Conservation (phyloP, 441 rosid genomes). For the Croton laevigatus region DNA sequence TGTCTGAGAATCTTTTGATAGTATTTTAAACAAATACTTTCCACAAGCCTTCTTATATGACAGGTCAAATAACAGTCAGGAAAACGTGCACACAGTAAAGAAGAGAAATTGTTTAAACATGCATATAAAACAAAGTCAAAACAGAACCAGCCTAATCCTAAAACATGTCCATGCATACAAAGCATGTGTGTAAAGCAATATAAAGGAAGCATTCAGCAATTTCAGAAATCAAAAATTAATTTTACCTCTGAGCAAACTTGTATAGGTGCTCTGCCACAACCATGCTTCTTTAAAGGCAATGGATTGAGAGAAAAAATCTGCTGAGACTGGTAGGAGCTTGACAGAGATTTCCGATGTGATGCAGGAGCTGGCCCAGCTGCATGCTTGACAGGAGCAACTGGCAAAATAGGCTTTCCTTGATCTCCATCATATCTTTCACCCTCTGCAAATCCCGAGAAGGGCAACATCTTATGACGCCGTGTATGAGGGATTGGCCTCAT, state of each 20-base stretch:
- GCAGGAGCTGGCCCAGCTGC: constrained; percentile 49
- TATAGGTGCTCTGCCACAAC: constrained; percentile 95
- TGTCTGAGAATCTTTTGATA: neutral
- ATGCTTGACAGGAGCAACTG: constrained; percentile 62
- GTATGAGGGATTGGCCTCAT: constrained; percentile 92
- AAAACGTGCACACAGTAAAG: neutral
- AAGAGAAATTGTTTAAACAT: too few species aligned
- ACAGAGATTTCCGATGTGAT: constrained; percentile 66
- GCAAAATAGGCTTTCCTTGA: constrained; percentile 59
- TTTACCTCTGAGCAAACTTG: constrained; percentile 94
- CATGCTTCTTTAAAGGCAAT: constrained; percentile 90
- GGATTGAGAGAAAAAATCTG: constrained; percentile 91
- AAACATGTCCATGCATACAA: neutral
- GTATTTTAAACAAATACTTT: neutral
- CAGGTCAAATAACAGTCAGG: neutral
- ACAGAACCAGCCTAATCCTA: neutral
- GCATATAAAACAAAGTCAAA: neutral
- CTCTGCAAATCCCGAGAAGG: constrained; percentile 75
- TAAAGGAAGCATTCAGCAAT: constrained; percentile 8
- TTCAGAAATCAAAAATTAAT: constrained; percentile 16
- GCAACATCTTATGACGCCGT: constrained; percentile 69
- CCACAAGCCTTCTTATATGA: neutral
- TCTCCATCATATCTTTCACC: constrained; percentile 72
- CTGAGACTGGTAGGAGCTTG: constrained; percentile 81
- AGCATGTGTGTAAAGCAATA: neutral